These are phyloP conservation scores for Podaxis sp. DNA, from an alignment of 768 basidiomycete species.

Conservation along the genomic window DNA sequence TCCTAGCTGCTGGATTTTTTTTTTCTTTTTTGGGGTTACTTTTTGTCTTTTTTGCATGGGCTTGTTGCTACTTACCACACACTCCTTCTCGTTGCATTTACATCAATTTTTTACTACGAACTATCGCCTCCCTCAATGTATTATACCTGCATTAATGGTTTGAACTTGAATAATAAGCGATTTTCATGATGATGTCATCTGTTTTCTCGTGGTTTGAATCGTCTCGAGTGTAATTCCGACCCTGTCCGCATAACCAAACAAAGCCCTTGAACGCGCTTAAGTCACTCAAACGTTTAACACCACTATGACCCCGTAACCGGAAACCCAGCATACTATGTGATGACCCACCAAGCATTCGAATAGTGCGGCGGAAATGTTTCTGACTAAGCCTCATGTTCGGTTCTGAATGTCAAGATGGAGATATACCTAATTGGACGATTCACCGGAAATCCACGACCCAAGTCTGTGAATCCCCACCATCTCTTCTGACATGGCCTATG, in stretches of 20 bases:
- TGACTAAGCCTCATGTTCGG: conserved; percentile 8
- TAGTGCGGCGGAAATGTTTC: background rate
- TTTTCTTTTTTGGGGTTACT: background rate
- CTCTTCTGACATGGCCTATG: background rate
- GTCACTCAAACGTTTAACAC: too few species aligned
- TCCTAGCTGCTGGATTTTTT: background rate
- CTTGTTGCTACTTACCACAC: background rate
- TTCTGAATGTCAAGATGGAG: background rate
- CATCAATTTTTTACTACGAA: background rate
- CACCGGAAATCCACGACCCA: background rate
- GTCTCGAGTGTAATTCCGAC: too few species aligned
- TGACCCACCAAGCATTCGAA: background rate
- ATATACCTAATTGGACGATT: background rate
- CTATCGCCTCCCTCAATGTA: background rate
- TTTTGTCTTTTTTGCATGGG: background rate
- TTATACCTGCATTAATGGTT: background rate
- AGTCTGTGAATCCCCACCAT: background rate
- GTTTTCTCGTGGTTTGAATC: too few species aligned
- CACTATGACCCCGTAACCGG: too few species aligned
- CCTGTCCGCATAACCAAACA: too few species aligned
- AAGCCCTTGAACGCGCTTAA: too few species aligned
- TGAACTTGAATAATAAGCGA: background rate
- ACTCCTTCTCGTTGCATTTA: background rate
- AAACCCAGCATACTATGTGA: background rate
- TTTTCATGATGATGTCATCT: background rate